These are phyloP conservation scores for Pyracantha coccinea DNA, from an alignment of 331 rosid genomes.

Conservation along the genomic window DNA sequence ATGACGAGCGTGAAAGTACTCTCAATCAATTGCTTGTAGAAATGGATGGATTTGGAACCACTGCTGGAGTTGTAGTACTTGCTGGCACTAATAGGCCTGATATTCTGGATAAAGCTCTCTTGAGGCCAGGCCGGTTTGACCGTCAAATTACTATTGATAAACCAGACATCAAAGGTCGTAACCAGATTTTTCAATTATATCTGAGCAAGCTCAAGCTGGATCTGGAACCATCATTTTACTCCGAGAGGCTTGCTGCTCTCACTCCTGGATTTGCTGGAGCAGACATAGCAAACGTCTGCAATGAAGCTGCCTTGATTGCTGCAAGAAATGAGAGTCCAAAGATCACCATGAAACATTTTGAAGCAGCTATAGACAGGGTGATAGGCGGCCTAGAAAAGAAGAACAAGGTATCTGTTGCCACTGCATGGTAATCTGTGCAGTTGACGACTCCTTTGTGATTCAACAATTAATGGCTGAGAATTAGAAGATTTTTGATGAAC, in stretches of 20 bases:
- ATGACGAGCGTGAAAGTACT: constrained; percentile 96
- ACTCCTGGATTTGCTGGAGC: constrained; percentile 99
- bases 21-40: constrained; percentile 95
- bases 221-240: constrained; percentile 62
- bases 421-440: background rate
- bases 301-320: constrained; percentile 95
- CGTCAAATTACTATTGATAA: constrained; percentile 63
- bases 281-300: constrained; percentile 93
- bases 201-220: constrained; percentile 72
- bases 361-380: constrained; percentile 85
- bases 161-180: constrained; percentile 85
- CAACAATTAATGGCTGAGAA: background rate
- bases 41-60: constrained; percentile 96
- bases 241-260: constrained; percentile 88
- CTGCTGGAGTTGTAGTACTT: constrained; percentile 90
- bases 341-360: constrained; percentile 71
- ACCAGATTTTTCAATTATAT: constrained; percentile 80
- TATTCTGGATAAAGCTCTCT: constrained; percentile 80
- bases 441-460: background rate
- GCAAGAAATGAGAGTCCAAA: constrained; percentile 53
- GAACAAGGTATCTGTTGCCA: constrained; percentile 47
- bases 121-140: constrained; percentile 90
- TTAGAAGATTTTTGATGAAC: background rate
- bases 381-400: constrained; percentile 93
- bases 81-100: constrained; percentile 98